Conservation (phyloP, 305 asterid species). For the Caryopteris hybrid region DNA sequence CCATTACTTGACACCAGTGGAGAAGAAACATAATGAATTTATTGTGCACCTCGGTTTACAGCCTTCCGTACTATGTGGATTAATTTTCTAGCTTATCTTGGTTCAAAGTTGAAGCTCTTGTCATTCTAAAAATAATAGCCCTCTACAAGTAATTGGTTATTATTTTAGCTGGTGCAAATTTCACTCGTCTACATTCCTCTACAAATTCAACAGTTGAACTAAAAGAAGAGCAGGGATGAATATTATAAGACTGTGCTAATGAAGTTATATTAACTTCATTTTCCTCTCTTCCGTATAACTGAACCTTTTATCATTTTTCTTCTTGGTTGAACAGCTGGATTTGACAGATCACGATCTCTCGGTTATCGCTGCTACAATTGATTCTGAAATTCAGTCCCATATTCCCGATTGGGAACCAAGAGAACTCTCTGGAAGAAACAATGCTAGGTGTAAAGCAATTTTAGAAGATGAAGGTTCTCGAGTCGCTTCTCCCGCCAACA, state of each 20-base stretch:
- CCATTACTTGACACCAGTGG: no score
- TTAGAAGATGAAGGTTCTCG: slow-evolving; percentile 30
- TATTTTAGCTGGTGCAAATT: no score
- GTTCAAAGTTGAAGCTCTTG: background rate
- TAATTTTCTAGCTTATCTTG: background rate
- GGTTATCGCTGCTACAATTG: slow-evolving; percentile 80
- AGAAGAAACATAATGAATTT: background rate
- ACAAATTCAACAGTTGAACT: background rate
- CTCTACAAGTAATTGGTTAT: no score
- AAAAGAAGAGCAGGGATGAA: background rate
- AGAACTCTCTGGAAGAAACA: slow-evolving; percentile 31
- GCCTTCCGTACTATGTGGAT: background rate
- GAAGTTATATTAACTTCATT: slow-evolving; percentile 11
- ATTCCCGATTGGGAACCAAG: slow-evolving; percentile 83
- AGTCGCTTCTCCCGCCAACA: slow-evolving; percentile 38
- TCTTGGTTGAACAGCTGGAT: slow-evolving; percentile 63
- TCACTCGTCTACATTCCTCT: no score
- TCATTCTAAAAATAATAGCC: background rate
- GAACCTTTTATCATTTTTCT: slow-evolving; percentile 5
- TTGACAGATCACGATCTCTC: slow-evolving; percentile 89
- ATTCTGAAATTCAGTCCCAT: slow-evolving; percentile 69
- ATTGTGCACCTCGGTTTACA: background rate
- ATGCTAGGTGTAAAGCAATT: slow-evolving; percentile 25
- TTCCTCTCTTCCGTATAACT: slow-evolving; percentile 1
- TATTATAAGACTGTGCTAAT: background rate